phyloP scores from a whole-genome alignment of 768 basidiomycete species.

The Lentinula sp. region DNA sequence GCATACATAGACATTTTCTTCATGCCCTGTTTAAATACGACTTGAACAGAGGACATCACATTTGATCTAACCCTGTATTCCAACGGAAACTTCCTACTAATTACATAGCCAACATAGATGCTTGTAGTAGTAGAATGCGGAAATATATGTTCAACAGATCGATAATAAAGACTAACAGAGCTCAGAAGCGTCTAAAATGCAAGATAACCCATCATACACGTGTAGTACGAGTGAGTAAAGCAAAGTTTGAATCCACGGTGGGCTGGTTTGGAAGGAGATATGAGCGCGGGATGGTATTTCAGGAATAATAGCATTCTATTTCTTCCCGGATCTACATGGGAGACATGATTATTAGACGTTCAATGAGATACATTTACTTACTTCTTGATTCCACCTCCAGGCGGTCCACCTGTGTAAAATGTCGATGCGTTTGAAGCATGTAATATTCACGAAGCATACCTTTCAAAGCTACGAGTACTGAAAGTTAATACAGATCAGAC shows the following conservation, averaged over 20 bases:
- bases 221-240: not conserved
- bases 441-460: slow-evolving; percentile 26
- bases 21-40: too few relatives aligned
- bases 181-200: not conserved
- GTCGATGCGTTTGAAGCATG: slow-evolving; percentile 7
- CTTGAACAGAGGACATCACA: too few relatives aligned
- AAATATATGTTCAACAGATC: not conserved
- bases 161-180: not conserved
- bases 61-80: too few relatives aligned
- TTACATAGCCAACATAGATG: not conserved
- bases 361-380: slow-evolving; percentile 28
- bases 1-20: too few relatives aligned
- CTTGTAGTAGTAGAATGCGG: not conserved
- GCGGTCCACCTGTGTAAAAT: slow-evolving; percentile 49
- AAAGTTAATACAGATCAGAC: not conserved
- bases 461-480: slow-evolving; percentile 39
- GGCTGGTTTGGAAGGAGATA: not conserved
- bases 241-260: not conserved
- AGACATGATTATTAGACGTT: not conserved
- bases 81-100: not conserved
- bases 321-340: slow-evolving; percentile 59
- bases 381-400: slow-evolving; percentile 82
- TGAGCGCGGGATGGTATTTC: not conserved
- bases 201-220: not conserved
- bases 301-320: slow-evolving; percentile 28